Conservation (phyloP, 768 basidiomycete genomes). For the Suillus subalutaceus region DNA sequence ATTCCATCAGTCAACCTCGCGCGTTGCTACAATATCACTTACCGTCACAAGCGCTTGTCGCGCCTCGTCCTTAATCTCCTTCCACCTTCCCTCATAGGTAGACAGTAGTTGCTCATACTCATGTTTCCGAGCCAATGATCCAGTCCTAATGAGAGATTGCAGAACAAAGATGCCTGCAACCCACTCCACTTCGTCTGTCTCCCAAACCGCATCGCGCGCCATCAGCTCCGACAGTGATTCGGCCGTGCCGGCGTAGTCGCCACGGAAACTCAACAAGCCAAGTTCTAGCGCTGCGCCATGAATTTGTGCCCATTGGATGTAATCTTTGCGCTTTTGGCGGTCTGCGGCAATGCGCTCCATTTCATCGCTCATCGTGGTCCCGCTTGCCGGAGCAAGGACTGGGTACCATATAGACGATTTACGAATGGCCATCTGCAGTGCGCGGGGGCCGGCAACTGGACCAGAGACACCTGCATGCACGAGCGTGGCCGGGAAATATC, state of each 20-base stretch:
- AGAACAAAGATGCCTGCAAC: slow-evolving; percentile 64
- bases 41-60: slow-evolving; percentile 64
- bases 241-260: slow-evolving; percentile 43
- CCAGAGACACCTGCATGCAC: slow-evolving; percentile 59
- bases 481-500: slow-evolving; percentile 50
- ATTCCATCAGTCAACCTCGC: neutral
- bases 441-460: slow-evolving; percentile 56
- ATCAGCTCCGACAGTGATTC: slow-evolving; percentile 59
- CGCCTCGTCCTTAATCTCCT: slow-evolving; percentile 70
- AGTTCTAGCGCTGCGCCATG: slow-evolving; percentile 67
- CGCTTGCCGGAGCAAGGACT: slow-evolving; percentile 18
- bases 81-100: slow-evolving; percentile 67
- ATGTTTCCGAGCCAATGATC: slow-evolving; percentile 50
- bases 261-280: slow-evolving; percentile 49
- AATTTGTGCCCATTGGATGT: slow-evolving; percentile 69
- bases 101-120: slow-evolving; percentile 58
- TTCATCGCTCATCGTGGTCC: slow-evolving; percentile 53
- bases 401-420: slow-evolving; percentile 59
- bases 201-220: slow-evolving; percentile 69
- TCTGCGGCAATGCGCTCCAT: slow-evolving; percentile 66
- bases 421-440: slow-evolving; percentile 61
- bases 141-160: slow-evolving; percentile 58
- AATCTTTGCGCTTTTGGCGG: slow-evolving; percentile 61
- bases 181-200: slow-evolving; percentile 69
- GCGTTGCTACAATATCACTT: neutral